Evolutionary conservation across 2,329 filamentous ascomycete genomes (phyloP), one percentile per base, ranked within the genome.

Genomic region (Sphaerostilbella broomeana): DNA sequence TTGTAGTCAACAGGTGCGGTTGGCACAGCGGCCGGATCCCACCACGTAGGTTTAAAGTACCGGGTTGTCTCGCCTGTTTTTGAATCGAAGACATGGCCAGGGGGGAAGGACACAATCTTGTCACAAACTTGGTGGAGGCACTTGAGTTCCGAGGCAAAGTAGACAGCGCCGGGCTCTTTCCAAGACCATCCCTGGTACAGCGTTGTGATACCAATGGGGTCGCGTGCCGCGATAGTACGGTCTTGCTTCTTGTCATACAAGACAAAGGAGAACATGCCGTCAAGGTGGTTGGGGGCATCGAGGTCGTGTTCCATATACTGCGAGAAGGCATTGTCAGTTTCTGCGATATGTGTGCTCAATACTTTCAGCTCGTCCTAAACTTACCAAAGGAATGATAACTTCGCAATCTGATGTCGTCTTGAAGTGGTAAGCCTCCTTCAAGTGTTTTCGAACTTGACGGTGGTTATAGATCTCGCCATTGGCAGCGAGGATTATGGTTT

Each of bases 401-500:
- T 98, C 92, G 68, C 92, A 98, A 61, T 98, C 92, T 25, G 90
- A 97, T 60, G 92, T 84, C 50, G 92, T 98, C 81, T 95, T 95
- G 81, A 97, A 98, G 65, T 89, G 82, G 67, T 95, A 95, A 25
- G 81, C 77, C 45, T 72, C 79, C 68, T 86, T 86, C 55, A 95
- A 72, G 54, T 73, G 72, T 70, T 95, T 97, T 61, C 92, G 84
- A 58, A 98, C 75, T 57, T 95, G 78, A 61, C 90, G 85, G 70
- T 98, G 92, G 80, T 98, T 98, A 77, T 98, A 98, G 63, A 98
- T 98, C 65, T 98, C 92, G 67, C 92, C 92, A 67, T 98, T 98
- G 78, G 97, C 92, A 50, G 92, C 90, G 46, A 98, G 79, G 49
- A 90, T 81, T 56, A 98, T 82, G 55, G 75, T 83, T 50, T 81